Percentiles rank a stretch among this genome's conserved stretches.
Conservation (phyloP, 1,284 basidiomycete genomes). For the Trametes polyzona region DNA sequence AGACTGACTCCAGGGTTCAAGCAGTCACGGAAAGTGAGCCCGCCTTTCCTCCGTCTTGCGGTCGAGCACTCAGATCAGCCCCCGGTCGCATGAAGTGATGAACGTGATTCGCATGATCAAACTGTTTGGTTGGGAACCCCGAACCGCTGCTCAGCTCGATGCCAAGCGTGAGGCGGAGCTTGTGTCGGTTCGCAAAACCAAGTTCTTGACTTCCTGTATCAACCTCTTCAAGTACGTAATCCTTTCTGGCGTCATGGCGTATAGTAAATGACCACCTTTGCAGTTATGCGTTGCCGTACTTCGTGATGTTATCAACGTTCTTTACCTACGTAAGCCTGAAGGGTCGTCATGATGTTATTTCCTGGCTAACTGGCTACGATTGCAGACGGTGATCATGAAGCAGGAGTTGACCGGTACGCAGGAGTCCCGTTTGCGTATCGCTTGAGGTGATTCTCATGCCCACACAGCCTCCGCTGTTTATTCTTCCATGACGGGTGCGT, state of each 20-base stretch:
- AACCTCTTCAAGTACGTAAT: conserved; percentile 19
- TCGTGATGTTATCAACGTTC: conserved; percentile 72
- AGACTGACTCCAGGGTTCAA: conserved; percentile 56
- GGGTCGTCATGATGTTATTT: not conserved
- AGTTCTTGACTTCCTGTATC: conserved; percentile 13
- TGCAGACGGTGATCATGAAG: conserved; percentile 41
- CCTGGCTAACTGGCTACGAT: not conserved
- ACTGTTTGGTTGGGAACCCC: conserved; percentile 48
- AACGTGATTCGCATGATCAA: conserved; percentile 47
- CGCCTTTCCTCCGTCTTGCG: not conserved
- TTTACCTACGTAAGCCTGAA: conserved; percentile 54
- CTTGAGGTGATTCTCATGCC: conserved; percentile 23
- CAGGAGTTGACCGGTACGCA: conserved; percentile 36
- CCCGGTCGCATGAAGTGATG: conserved; percentile 34
- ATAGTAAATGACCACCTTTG: not conserved
- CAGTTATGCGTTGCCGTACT: conserved; percentile 63
- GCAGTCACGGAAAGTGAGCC: conserved; percentile 49
- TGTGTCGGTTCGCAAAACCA: conserved; percentile 43
- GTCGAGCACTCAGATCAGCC: too few species aligned
- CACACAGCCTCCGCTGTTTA: conserved; percentile 44
- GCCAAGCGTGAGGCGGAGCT: conserved; percentile 63
- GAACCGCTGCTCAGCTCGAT: conserved; percentile 46
- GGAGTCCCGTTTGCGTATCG: not conserved
- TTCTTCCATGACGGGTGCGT: conserved; percentile 41
- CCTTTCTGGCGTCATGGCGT: not conserved